Evolutionary conservation across 176 grass and related monocot genomes (phyloP), one percentile per base, ranked within the genome.

Genomic region (Phyllostachys edulis): DNA sequence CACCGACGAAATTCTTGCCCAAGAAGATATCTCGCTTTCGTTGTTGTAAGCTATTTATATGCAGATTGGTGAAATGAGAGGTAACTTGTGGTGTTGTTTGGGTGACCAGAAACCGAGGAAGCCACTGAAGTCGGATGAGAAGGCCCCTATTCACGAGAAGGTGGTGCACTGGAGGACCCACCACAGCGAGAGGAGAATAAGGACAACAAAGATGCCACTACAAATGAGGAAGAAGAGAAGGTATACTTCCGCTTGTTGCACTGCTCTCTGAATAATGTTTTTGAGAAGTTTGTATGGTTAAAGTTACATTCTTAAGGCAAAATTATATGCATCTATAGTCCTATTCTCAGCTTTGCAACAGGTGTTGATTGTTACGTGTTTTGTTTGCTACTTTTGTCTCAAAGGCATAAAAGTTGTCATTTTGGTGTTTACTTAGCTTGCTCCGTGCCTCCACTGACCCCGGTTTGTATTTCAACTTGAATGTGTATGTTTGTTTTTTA

Each of bases 171-270:
- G 10, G 93, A 90, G 36, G 74, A 86, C 61, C 64, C 52, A 27
- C 65, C 80, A 66, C 71, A 73, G 52, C 54, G 70, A 49, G 84
- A 90, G 59, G 85, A 82, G 44, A 88, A 52, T 63, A 93, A 91
- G 72, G 89, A 82, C 23, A 73, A 71, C 74, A 94, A 97, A 84
- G 90, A 89, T 73, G 84, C 46, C 67, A 50, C 64, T 50, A 56
- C 73, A 51, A 85, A 80, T 41, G 92, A 92, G 82, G 95, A 97
- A 84, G 94, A 97, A 49, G 96, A 98, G 57, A 93, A 98, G 87
- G 96, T 95, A 89, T 54, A 21, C 15, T 18, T 64, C 34, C 34
- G 20, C 13, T 21, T 29, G 3, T 34, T 59, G 15, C 5, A 16
- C 3, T 51, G 7, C 32, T 24, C 20, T 61, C 11, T 60, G 2